A percentile compares a stretch with the other conserved stretches of the same genome.
phyloP scores from a whole-genome alignment of 805 yeast species.

The Yamadazyma philogaea region DNA sequence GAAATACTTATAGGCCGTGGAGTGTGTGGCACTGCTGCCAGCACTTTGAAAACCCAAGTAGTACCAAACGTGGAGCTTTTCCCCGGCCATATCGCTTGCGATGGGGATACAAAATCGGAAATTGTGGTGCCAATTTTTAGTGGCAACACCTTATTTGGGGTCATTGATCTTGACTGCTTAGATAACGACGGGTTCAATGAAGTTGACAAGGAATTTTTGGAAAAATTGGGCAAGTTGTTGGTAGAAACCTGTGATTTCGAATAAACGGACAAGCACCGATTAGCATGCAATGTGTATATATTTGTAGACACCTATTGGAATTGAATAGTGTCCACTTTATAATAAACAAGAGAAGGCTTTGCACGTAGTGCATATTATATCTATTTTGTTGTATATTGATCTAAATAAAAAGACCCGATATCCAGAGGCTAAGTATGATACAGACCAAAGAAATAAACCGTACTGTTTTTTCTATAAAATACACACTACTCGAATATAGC shows the following conservation, averaged over 20 bases:
- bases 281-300: no score
- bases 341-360: no score
- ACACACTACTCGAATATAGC: not conserved
- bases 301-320: no score
- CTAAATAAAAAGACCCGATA: no score
- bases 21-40: slow-evolving; percentile 88
- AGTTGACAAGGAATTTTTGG: slow-evolving; percentile 57
- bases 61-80: slow-evolving; percentile 74
- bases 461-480: not conserved
- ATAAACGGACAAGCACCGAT: not conserved
- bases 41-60: slow-evolving; percentile 55
- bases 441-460: no score
- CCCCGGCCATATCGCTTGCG: slow-evolving; percentile 97
- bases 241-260: slow-evolving; percentile 48
- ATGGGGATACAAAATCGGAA: slow-evolving; percentile 90
- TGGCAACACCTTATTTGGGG: slow-evolving; percentile 53
- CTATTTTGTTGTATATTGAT: no score
- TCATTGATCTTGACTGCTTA: slow-evolving; percentile 82
- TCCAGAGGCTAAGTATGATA: no score
- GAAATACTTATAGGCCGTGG: slow-evolving; percentile 74
- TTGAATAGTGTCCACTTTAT: no score
- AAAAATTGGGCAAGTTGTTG: slow-evolving; percentile 53
- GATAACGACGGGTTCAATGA: slow-evolving; percentile 63
- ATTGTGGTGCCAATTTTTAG: slow-evolving; percentile 80
- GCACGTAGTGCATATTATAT: no score